Evolutionary conservation across 495 filamentous ascomycete species (phyloP), one percentile per base, ranked within the genome.

Genomic region (Tuber aestivum): DNA sequence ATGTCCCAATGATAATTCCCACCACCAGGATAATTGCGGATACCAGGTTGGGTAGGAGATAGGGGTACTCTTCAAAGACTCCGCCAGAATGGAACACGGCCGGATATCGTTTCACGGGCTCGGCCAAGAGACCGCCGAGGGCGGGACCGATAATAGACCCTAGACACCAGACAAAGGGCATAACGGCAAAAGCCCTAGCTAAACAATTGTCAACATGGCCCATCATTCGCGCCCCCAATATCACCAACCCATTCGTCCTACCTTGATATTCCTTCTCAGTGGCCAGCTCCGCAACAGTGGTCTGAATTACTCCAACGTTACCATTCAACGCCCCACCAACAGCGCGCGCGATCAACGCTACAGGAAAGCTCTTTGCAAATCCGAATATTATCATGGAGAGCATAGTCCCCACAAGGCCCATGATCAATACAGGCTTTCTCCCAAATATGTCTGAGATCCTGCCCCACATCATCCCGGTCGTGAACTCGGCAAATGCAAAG

Each of bases 141-240:
- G 91, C 90, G 73, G 95, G 94, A 20, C 96, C 95, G 76, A 98
- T 87, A 78, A 98, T 96, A 61, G 88, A 89, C 90, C 95, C 95
- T 79, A 99, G 85, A 83, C 94, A 97, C 96, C 96, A 99, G 41
- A 97, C 91, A 79, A 97, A 92, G 2, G 95, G 95, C 95, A 99
- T 97, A 81, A 99, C 93, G 10, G 95, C 91, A 85, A 94, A 99
- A 69, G 94, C 96, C 69, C 91, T 92, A 74, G 93, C 92, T 93
- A 76, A 61, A 12, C 20, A 23, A 73, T 32, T 65, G 70, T 79
- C 45, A 81, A 8, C 16, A 70, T 50, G 12, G 32, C 16, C 12
- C 27, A 27, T 35, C 4, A 65, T 65, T 35, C 56, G 56, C 14
- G 32, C 56, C 20, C 21, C 68, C 40, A 41, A 42, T 65, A 71